Evolutionary conservation across 352 stramenopile species (phyloP).

Genomic region (Globisporangium yorkense): DNA sequence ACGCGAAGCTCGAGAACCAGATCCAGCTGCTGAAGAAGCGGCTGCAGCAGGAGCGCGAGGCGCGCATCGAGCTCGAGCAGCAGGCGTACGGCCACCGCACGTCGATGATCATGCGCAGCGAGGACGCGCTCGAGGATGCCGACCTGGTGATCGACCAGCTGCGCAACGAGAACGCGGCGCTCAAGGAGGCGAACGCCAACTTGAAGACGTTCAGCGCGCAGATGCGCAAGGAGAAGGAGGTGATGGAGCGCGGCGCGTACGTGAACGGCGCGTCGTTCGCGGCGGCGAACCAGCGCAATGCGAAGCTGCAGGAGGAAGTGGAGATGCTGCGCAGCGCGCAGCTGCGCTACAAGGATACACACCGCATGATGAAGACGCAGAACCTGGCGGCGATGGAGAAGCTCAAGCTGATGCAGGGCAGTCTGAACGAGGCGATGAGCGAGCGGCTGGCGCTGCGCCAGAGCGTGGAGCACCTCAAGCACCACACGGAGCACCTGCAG

Average conservation of each 20-base stretch:
- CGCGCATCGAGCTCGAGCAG: slow-evolving; percentile 77
- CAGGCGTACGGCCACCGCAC: slow-evolving; percentile 56
- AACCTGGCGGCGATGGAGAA: slow-evolving; percentile 79
- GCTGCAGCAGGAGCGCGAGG: slow-evolving; percentile 87
- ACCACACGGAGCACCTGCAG: slow-evolving; percentile 75
- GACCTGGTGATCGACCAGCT: slow-evolving; percentile 84
- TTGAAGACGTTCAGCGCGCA: slow-evolving; percentile 79
- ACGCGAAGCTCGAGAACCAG: slow-evolving; percentile 96
- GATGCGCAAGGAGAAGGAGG: slow-evolving; percentile 86
- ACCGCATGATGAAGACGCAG: slow-evolving; percentile 79
- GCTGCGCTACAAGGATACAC: slow-evolving; percentile 72
- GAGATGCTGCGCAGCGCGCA: slow-evolving; percentile 11
- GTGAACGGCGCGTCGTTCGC: slow-evolving; percentile 85
- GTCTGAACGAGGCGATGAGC: slow-evolving; percentile 60
- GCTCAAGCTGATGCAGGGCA: slow-evolving; percentile 71
- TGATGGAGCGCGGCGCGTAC: slow-evolving; percentile 85
- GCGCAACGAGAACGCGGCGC: slow-evolving; percentile 63
- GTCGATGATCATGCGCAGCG: slow-evolving; percentile 76
- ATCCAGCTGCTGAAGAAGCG: slow-evolving; percentile 90
- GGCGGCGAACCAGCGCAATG: slow-evolving; percentile 76
- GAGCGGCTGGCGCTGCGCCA: slow-evolving; percentile 70
- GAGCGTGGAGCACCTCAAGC: slow-evolving; percentile 62
- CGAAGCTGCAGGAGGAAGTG: slow-evolving; percentile 73
- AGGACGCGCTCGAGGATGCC: slow-evolving; percentile 73
- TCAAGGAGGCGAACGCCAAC: slow-evolving; percentile 84